Conservation (phyloP, 2,329 filamentous ascomycete genomes). For the Neofusicoccum sp. region DNA sequence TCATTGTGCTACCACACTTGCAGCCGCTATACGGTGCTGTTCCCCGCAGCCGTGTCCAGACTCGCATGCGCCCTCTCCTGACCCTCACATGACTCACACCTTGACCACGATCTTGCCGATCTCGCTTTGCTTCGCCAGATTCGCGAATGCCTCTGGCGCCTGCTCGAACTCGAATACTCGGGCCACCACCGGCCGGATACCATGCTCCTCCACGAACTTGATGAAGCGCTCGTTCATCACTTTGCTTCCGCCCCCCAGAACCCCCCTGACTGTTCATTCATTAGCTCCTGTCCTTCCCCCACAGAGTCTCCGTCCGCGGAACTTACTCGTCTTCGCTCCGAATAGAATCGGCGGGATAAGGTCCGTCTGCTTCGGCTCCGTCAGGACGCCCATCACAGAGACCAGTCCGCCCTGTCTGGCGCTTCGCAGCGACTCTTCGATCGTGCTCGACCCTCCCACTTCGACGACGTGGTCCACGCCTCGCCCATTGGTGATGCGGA, state of each 20-base stretch:
- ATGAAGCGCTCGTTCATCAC: slow-evolving; percentile 28
- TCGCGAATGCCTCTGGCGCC: slow-evolving; percentile 27
- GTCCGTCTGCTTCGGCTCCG: slow-evolving; percentile 20
- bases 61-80: too few relatives aligned
- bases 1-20: too few relatives aligned
- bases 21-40: too few relatives aligned
- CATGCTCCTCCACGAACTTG: slow-evolving; percentile 26
- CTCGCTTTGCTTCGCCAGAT: slow-evolving; percentile 25
- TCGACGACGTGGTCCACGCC: slow-evolving; percentile 50
- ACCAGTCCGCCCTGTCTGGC: slow-evolving; percentile 51
- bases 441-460: slow-evolving; percentile 45
- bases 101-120: slow-evolving; percentile 32
- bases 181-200: slow-evolving; percentile 29
- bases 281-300: background rate
- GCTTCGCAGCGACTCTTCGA: slow-evolving; percentile 50
- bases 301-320: too few relatives aligned
- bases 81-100: background rate
- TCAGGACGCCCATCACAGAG: slow-evolving; percentile 49
- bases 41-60: too few relatives aligned
- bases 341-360: slow-evolving; percentile 26
- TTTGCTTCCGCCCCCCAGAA: slow-evolving; percentile 24
- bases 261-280: background rate
- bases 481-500: slow-evolving; percentile 45
- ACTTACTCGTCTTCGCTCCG: slow-evolving; percentile 27
- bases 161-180: slow-evolving; percentile 27